Evolutionary conservation across 2,329 filamentous ascomycete species (phyloP), one percentile per base, ranked within the genome.

Genomic region (Penicillium sp.): DNA sequence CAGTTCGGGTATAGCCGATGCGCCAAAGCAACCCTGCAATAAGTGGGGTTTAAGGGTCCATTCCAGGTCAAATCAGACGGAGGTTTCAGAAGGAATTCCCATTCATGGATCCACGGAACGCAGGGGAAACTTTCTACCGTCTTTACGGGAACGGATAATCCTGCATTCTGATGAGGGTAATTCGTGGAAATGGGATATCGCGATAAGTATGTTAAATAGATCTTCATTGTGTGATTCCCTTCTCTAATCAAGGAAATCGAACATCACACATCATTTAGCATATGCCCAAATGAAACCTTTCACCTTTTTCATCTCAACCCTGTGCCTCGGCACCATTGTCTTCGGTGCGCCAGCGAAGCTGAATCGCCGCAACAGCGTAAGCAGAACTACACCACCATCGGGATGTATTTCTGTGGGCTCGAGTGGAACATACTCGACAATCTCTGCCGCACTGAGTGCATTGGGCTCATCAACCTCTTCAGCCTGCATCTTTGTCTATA

Each of bases 401-500:
- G 68, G 66, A 2, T 70, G 69, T 52, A 52, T 70, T 9, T 67
- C 61, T 1, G 69, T 71, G 3, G 66, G 67, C 3, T 54, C 56
- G 1, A 29, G 35, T 16, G 65, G 61, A 1, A 62, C 53, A n/a
- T 70, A 69, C 48, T 58, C 60, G 2, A 68, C 57, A 1, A 65
- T 74, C 27, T 56, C 61, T 13, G 63, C 48, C 26, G 72, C 72
- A 9, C 46, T 75, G 5, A 48, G 48, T 14, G 68, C 66, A 0
- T 63, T 74, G 5, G 62, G 58, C 11, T 65, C 63, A 0, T 65
- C 66, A 0, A 63, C 57, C 1, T 50, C 56, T 1, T 58, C 62
- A 1, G 70, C 71, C 10, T 74, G 72, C 39, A 74, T 75, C 44
- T 75, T 68, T 45, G 57, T 75, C 24, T 64, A 65, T 13, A 59